phyloP scores from a whole-genome alignment of 2,329 filamentous ascomycete species.

The Curvularia lunata region DNA sequence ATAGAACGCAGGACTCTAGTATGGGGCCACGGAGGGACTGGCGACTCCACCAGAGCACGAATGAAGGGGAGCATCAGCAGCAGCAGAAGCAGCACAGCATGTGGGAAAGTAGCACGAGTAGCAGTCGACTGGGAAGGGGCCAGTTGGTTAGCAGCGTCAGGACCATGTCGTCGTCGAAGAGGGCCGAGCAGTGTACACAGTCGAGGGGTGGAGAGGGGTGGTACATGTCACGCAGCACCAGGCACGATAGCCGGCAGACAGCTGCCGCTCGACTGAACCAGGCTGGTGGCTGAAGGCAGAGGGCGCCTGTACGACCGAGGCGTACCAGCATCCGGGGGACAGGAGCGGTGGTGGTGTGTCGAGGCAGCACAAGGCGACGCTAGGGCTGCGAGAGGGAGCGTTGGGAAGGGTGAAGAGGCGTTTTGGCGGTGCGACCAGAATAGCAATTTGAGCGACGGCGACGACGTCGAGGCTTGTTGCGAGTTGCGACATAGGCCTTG shows the following conservation, averaged over 20 bases:
- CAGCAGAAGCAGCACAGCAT: background rate
- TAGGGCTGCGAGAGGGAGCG: conserved; percentile 37
- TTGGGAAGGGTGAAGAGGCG: conserved; percentile 32
- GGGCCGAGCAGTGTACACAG: too few species aligned
- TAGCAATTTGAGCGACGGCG: conserved; percentile 20
- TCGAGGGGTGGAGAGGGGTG: conserved; percentile 31
- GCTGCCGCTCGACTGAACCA: conserved; percentile 44
- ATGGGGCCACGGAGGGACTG: background rate
- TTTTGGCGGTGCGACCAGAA: conserved; percentile 34
- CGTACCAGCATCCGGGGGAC: conserved; percentile 40
- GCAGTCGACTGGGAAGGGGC: conserved; percentile 31
- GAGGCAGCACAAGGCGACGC: conserved; percentile 21
- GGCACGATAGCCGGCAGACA: conserved; percentile 40
- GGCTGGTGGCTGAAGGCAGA: conserved; percentile 40
- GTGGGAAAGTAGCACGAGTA: background rate
- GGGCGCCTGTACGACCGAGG: conserved; percentile 30
- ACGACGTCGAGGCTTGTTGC: background rate
- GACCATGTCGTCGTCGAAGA: background rate
- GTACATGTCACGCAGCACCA: conserved; percentile 34
- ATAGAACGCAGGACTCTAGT: background rate
- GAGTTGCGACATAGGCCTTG: background rate
- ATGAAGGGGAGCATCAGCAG: background rate
- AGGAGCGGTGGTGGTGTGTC: conserved; percentile 29
- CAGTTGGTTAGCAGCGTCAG: background rate
- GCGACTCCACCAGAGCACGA: background rate